Evolutionary conservation across 345 rosid species (phyloP).

Genomic region (Populus nigra): DNA sequence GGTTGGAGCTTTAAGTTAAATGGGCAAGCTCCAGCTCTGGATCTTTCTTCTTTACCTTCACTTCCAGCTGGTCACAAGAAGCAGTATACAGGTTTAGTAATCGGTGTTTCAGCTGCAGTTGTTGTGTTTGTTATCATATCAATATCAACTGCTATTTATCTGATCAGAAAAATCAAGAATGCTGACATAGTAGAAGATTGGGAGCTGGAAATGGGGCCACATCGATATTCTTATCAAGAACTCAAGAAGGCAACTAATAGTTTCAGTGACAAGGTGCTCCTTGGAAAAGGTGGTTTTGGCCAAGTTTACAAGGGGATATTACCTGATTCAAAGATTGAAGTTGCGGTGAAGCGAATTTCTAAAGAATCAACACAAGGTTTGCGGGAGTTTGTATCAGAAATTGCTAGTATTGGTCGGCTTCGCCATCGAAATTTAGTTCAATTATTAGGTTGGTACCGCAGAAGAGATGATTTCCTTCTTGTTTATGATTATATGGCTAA

Average conservation of each 20-base stretch:
- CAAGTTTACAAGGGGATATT: conserved; percentile 23
- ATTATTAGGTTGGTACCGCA: conserved; percentile 24
- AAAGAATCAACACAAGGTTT: conserved; percentile 27
- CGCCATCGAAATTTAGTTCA: conserved; percentile 29
- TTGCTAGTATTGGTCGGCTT: conserved; percentile 23
- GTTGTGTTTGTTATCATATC: background rate
- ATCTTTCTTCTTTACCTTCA: conserved; percentile 29
- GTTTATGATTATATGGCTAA: conserved; percentile 30
- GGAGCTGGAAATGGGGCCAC: conserved; percentile 31
- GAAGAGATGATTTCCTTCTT: conserved; percentile 18
- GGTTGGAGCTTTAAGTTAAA: conserved; percentile 29
- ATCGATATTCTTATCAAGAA: conserved; percentile 23
- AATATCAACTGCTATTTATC: background rate
- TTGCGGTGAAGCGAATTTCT: conserved; percentile 27
- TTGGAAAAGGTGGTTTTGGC: conserved; percentile 28
- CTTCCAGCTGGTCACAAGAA: conserved; percentile 9
- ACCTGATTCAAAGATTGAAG: conserved; percentile 13
- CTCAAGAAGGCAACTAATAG: conserved; percentile 25
- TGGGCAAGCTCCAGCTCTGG: conserved; percentile 21
- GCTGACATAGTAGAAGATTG: conserved; percentile 27
- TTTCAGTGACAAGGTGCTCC: conserved; percentile 15
- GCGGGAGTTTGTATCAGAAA: conserved; percentile 23
- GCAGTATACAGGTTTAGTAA: background rate
- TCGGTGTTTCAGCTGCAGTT: conserved; percentile 11
- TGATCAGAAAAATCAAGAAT: conserved; percentile 18